Conservation (phyloP, 2,329 filamentous ascomycete genomes). For the Penicillium vulpinum region DNA sequence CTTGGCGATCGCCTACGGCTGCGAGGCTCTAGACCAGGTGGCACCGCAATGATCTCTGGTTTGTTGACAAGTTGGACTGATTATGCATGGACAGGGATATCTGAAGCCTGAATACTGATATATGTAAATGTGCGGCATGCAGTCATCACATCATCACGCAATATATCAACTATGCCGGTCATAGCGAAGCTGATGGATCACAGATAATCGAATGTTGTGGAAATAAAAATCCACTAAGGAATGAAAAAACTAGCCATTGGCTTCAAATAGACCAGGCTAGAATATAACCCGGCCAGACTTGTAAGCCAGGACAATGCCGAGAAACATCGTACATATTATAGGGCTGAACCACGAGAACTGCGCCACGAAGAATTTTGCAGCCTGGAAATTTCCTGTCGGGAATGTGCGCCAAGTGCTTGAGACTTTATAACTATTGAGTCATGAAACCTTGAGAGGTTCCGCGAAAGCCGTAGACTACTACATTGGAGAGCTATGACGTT, state of each 20-base stretch:
- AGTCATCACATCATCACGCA: not conserved
- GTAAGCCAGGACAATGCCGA: not conserved
- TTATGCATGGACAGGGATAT: not conserved
- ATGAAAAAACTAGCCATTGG: not conserved
- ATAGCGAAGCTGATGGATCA: not conserved
- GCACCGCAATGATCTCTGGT: not conserved
- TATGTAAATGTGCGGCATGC: not conserved
- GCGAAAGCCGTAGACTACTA: not conserved
- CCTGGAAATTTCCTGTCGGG: not conserved
- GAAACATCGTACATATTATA: not conserved
- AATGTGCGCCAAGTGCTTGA: constrained; percentile 1
- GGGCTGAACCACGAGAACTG: constrained; percentile 4
- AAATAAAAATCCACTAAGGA: not conserved
- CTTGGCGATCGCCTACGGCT: not conserved
- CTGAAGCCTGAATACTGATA: not conserved
- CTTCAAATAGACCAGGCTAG: not conserved
- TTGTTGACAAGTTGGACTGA: not conserved
- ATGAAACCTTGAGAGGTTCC: not conserved
- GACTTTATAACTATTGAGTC: not conserved
- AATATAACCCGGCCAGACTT: not conserved
- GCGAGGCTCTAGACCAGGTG: not conserved
- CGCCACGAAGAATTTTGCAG: not conserved
- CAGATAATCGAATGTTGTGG: not conserved
- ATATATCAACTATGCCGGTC: not conserved
- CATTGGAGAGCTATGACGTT: not conserved